Conservation (phyloP, 208 protist genomes). For the Trypanosoma conorhini region DNA sequence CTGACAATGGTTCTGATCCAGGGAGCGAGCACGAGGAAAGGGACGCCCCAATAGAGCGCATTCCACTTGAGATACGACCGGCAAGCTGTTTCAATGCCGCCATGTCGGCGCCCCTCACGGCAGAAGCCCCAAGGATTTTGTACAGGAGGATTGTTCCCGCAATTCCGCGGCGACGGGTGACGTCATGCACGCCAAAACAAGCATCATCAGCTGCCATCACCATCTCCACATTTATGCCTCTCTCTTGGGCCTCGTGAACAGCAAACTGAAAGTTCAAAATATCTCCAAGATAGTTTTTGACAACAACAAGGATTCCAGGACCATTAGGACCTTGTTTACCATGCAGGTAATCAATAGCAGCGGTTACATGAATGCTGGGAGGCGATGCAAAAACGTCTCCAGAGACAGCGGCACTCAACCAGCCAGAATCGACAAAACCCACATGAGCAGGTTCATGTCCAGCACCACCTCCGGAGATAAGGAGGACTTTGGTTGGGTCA, state of each 20-base stretch:
- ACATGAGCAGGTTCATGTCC: slow-evolving; percentile 92
- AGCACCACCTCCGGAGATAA: slow-evolving; percentile 85
- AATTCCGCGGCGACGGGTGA: slow-evolving; percentile 61
- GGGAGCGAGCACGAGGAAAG: slow-evolving; percentile 74
- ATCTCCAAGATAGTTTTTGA: slow-evolving; percentile 95
- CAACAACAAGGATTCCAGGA: slow-evolving; percentile 80
- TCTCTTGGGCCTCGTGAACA: slow-evolving; percentile 50
- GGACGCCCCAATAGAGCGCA: slow-evolving; percentile 75
- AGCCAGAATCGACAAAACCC: slow-evolving; percentile 82
- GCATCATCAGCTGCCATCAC: slow-evolving; percentile 86
- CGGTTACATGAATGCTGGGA: slow-evolving; percentile 52
- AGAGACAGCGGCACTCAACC: slow-evolving; percentile 90
- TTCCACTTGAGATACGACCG: slow-evolving; percentile 36
- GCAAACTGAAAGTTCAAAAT: slow-evolving; percentile 89
- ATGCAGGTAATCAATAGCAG: slow-evolving; percentile 74
- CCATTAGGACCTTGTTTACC: slow-evolving; percentile 41
- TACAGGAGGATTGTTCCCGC: slow-evolving; percentile 88
- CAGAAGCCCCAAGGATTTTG: slow-evolving; percentile 80
- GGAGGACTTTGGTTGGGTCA: slow-evolving; percentile 54
- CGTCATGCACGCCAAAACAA: slow-evolving; percentile 50
- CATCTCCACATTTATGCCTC: slow-evolving; percentile 60
- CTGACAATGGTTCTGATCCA: slow-evolving; percentile 46
- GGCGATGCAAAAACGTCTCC: slow-evolving; percentile 92
- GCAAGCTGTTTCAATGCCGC: slow-evolving; percentile 49
- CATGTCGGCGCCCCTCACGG: slow-evolving; percentile 50